Evolutionary conservation across 352 stramenopile species (phyloP), one percentile per base, ranked within the genome.

Genomic region (Poterioochromonas sp.): DNA sequence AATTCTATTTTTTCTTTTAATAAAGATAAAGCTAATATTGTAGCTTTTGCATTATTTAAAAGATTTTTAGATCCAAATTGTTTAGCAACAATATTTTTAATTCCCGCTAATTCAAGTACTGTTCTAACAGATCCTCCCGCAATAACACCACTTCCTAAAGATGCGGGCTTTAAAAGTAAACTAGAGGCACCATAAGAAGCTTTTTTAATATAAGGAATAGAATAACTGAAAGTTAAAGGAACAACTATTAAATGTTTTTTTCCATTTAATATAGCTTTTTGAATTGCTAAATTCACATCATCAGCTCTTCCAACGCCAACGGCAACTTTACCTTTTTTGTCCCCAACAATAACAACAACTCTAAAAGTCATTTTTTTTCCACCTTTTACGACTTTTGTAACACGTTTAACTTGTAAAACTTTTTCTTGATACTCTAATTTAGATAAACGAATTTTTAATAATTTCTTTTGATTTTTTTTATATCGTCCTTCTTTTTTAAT

Each of bases 331-430:
- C n/a, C n/a, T n/a, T n/a, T n/a, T n/a, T 44, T 69, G 18, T 69
- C 39, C 5, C 60, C 60, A 18, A 69, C 18, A 44, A 69, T 44
- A 44, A 69, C 60, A 44, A 69, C 18, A 18, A 18, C 60, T 69
- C 60, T 69, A 18, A 69, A 69, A 44, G 34, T 69, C 39, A 69
- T 44, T 69, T 69, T 69, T 69, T 69, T 69, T 32, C 29, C 29
- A 77, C 47, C 20, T 76, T 35, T 74, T 77, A 37, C 76, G 43
- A 62, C 47, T 77, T 73, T 76, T 76, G 68, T 76, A 51, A 51
- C 43, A 51, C 43, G 43, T 51, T 51, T 51, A 51, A 51, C 18
- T 51, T 51, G 43, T 20, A 51, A 18, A 51, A 51, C 18, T 51
- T 51, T 51, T 51, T 51, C 43, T 51, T 51, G 5, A 51, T 51